Percentiles rank a stretch among this genome's conserved stretches.
These are phyloP conservation scores for Pestalotiopsis sp. DNA, from an alignment of 2,329 filamentous ascomycete species.

Conservation along the genomic window DNA sequence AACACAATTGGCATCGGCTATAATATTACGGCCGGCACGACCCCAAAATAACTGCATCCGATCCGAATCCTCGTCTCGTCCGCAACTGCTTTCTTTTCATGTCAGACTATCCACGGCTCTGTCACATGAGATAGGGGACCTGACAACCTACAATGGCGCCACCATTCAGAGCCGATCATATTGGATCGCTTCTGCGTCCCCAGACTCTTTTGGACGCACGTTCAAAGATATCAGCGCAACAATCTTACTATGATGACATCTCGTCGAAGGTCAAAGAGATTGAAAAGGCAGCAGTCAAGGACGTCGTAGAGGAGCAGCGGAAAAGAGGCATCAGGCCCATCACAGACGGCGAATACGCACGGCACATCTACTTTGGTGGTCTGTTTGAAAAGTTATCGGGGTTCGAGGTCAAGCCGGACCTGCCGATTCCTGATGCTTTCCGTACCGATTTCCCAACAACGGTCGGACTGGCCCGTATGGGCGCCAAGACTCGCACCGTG, in stretches of 20 bases:
- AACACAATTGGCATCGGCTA: background rate
- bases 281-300: conserved; percentile 64
- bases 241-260: conserved; percentile 30
- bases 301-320: conserved; percentile 66
- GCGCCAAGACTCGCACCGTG: conserved; percentile 34
- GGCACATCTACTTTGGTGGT: conserved; percentile 50
- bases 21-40: background rate
- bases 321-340: conserved; percentile 63
- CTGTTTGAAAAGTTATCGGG: conserved; percentile 50
- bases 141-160: conserved; percentile 23
- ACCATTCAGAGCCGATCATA: conserved; percentile 74
- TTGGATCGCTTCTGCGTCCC: conserved; percentile 71
- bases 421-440: conserved; percentile 64
- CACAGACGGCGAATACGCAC: conserved; percentile 69
- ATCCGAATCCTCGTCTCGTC: background rate
- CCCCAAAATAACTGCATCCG: background rate
- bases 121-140: background rate
- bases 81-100: background rate
- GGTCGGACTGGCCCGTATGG: conserved; percentile 36
- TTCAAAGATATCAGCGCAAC: conserved; percentile 47
- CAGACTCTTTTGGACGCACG: conserved; percentile 61
- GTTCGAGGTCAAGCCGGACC: conserved; percentile 54
- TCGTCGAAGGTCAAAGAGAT: conserved; percentile 42
- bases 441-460: conserved; percentile 48
- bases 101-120: background rate